Percentiles rank a stretch among this genome's conserved stretches.
Conservation (phyloP, 2,329 filamentous ascomycete genomes). For the Apiospora malaysiana region DNA sequence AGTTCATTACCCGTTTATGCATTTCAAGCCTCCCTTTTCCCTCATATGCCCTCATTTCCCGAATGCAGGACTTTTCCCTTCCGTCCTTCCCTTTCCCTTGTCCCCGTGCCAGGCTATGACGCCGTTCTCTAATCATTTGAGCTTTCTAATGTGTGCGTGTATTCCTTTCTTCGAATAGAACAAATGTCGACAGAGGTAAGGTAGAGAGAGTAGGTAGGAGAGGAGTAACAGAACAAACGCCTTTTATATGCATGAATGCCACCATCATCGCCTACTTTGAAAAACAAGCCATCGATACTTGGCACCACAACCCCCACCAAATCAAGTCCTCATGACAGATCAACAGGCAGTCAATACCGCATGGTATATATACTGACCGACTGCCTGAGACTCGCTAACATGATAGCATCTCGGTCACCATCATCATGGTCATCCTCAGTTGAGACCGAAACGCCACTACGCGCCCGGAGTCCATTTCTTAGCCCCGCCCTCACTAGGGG, state of each 20-base stretch:
- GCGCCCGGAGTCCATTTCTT: slow-evolving; percentile 24
- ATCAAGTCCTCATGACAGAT: not conserved
- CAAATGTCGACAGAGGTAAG: not conserved
- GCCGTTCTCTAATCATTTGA: not conserved
- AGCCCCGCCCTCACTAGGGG: slow-evolving; percentile 23
- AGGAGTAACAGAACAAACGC: not conserved
- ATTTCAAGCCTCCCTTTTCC: not conserved
- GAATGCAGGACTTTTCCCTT: not conserved
- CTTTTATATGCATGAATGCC: slow-evolving; percentile 9
- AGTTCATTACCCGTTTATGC: not conserved
- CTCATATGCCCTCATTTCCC: not conserved
- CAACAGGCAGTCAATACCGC: not conserved
- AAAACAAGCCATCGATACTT: not conserved
- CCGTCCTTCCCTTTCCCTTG: not conserved
- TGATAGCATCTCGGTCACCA: not conserved
- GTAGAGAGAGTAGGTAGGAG: not conserved
- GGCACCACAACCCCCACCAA: not conserved
- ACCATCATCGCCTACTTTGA: not conserved
- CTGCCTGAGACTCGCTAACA: not conserved
- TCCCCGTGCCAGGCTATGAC: not conserved
- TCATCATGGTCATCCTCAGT: not conserved
- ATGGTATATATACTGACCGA: not conserved
- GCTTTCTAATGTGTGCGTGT: not conserved
- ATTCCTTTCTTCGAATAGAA: not conserved
- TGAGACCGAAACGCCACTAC: slow-evolving; percentile 19